Evolutionary conservation across 345 rosid species (phyloP), one percentile per base, ranked within the genome.

Genomic region (Salix dunnii): DNA sequence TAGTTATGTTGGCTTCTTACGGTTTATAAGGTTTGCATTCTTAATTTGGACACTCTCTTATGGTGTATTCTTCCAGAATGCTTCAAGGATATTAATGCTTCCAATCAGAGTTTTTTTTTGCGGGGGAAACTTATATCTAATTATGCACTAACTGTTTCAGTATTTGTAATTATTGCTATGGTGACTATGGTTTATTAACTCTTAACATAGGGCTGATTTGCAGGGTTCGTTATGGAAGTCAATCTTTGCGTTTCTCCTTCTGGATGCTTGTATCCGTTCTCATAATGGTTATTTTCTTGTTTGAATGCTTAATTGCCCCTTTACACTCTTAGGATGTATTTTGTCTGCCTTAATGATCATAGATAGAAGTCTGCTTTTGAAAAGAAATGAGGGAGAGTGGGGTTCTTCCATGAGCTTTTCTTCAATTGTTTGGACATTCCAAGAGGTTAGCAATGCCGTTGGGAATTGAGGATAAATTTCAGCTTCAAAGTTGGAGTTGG

Each of bases 201-300:
- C 21, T 35, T 35, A 6, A 38, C 25, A n/a, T 40, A 49, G 51
- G 46, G 21, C 21, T 76, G 36, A 61, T 78, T 80, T 83, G 86
- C 93, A 93, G 96, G 93, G 86, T 67, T 61, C 91, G 18, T 77
- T 93, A 55, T 89, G 91, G 97, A 95, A 86, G 78, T 69, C 88
- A 23, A 72, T 87, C 67, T 17, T 82, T 53, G 85, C 83, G 77
- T 90, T 88, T 80, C 85, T 93, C 79, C 85, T 92, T 75, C 74
- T 93, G 76, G 99, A 95, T 86, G 87, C 85, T 80, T 90, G 98
- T 94, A 91, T 91, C 97, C 91, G 42, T 89, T 74, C 66, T 68
- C 7, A 11, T 72, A 51, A 12, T 27, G 63, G 77, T 74, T 55
- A 66, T 60, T 16, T 67, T 65, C 68, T 71, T 61, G 70, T 62